Percentiles rank a stretch among this genome's conserved stretches.
phyloP scores from a whole-genome alignment of 305 asterid species.

The Fraxinus sp. region DNA sequence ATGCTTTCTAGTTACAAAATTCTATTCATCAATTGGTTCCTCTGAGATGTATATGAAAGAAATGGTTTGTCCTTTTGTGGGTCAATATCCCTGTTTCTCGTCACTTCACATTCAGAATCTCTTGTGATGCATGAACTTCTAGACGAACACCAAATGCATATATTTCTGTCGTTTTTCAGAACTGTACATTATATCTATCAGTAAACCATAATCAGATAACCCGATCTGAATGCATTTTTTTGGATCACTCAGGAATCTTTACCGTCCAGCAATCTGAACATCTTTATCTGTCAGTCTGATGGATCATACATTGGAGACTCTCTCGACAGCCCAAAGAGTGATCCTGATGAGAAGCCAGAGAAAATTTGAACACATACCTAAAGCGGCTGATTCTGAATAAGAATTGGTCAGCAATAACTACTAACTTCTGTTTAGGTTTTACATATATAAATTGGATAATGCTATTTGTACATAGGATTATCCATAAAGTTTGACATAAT shows the following conservation, averaged over 20 bases:
- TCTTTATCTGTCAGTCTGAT: constrained; percentile 49
- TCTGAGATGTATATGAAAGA: not conserved
- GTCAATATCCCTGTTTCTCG: not conserved
- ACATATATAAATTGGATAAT: not conserved
- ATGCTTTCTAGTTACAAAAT: not conserved
- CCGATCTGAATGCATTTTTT: constrained; percentile 11
- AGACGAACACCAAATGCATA: not conserved
- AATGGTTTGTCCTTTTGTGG: not conserved
- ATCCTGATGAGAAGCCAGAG: constrained; percentile 32
- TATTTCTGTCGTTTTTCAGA: not conserved
- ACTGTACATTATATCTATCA: not conserved
- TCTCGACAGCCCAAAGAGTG: constrained; percentile 42
- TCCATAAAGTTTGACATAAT: too few species aligned
- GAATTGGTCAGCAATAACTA: constrained; percentile 1
- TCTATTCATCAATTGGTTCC: not conserved
- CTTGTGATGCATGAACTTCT: not conserved
- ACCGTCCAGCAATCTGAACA: constrained; percentile 51
- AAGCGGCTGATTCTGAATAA: constrained; percentile 18
- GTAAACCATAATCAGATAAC: not conserved
- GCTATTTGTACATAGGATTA: too few species aligned
- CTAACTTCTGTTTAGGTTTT: constrained; percentile 4
- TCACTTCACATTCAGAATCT: not conserved
- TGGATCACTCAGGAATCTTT: constrained; percentile 48
- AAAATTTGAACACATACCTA: constrained; percentile 6
- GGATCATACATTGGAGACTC: constrained; percentile 51